A percentile compares a stretch with the other conserved stretches of the same genome.
Conservation (phyloP, 768 basidiomycete species). For the Leccinum pellstonianum region DNA sequence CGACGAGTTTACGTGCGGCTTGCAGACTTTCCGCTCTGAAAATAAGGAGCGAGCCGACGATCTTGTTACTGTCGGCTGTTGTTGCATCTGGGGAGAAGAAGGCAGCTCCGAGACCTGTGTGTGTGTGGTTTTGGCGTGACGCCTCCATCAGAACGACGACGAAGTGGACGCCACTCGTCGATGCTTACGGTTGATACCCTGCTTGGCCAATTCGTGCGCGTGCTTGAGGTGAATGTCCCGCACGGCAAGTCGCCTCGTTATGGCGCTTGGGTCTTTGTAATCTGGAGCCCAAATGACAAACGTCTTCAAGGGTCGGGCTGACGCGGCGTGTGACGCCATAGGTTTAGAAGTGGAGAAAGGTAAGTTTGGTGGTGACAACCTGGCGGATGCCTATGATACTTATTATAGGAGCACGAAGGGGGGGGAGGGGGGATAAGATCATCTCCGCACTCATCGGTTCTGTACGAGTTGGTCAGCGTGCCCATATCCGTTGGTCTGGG, state of each 20-base stretch:
- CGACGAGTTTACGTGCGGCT: conserved; percentile 29
- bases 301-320: conserved; percentile 13
- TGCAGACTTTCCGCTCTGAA: conserved; percentile 54
- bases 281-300: conserved; percentile 70
- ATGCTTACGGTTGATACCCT: conserved; percentile 52
- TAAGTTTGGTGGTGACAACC: not conserved
- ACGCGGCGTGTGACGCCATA: conserved; percentile 14
- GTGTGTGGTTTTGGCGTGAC: not conserved
- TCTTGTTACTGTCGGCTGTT: conserved; percentile 46
- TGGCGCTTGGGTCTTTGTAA: conserved; percentile 52
- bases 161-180: not conserved
- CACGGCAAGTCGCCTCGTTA: conserved; percentile 51
- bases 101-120: conserved; percentile 52
- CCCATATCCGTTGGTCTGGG: conserved; percentile 47
- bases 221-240: conserved; percentile 49
- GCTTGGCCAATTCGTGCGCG: conserved; percentile 35
- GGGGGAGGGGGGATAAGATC: not conserved
- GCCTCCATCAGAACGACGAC: conserved; percentile 9
- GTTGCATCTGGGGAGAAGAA: conserved; percentile 56
- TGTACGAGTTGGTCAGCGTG: not conserved
- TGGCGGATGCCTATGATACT: not conserved
- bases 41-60: conserved; percentile 57
- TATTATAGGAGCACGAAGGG: not conserved
- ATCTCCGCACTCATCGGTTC: not conserved
- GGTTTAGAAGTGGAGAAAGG: not conserved